Percentiles rank a stretch among this genome's conserved stretches.
Evolutionary conservation across 768 basidiomycete species (phyloP).

Genomic region (Suillus lakei): DNA sequence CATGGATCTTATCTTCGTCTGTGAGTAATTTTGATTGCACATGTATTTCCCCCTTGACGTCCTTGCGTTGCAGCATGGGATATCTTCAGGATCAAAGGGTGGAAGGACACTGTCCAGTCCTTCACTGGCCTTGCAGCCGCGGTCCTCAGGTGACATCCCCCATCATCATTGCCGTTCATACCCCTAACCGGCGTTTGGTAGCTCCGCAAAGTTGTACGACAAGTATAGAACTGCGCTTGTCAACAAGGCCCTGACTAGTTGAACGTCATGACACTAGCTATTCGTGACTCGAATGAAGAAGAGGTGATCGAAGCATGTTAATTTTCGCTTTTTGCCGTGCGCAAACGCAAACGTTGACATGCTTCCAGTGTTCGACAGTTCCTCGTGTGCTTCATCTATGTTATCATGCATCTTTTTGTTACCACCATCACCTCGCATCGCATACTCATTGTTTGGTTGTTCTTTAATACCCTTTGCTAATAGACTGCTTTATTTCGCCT

Average conservation of each 20-base stretch:
- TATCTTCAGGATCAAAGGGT: slow-evolving; percentile 71
- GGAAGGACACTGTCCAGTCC: slow-evolving; percentile 62
- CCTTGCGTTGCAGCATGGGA: slow-evolving; percentile 65
- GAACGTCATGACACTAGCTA: neutral
- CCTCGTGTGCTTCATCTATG: slow-evolving; percentile 1
- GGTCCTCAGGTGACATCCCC: slow-evolving; percentile 63
- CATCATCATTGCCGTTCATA: neutral
- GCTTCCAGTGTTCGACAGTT: neutral
- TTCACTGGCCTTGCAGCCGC: slow-evolving; percentile 72
- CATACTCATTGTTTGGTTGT: neutral
- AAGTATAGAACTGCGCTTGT: slow-evolving; percentile 66
- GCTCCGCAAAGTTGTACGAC: slow-evolving; percentile 77
- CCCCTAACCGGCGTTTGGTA: slow-evolving; percentile 33
- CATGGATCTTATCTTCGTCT: slow-evolving; percentile 90
- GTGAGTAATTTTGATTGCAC: slow-evolving; percentile 49
- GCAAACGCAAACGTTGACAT: neutral
- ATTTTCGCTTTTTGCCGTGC: neutral
- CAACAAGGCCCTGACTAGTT: slow-evolving; percentile 44
- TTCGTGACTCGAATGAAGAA: neutral
- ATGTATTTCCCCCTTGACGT: slow-evolving; percentile 3
- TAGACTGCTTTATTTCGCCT: neutral
- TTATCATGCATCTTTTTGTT: slow-evolving; percentile 5
- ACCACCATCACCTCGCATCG: slow-evolving; percentile 3
- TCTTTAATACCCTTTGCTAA: neutral
- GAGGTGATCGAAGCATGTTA: slow-evolving; percentile 2